These are phyloP conservation scores for Chrysopogon serrulatus DNA, from an alignment of 176 grass and related monocot genomes.

Conservation along the genomic window DNA sequence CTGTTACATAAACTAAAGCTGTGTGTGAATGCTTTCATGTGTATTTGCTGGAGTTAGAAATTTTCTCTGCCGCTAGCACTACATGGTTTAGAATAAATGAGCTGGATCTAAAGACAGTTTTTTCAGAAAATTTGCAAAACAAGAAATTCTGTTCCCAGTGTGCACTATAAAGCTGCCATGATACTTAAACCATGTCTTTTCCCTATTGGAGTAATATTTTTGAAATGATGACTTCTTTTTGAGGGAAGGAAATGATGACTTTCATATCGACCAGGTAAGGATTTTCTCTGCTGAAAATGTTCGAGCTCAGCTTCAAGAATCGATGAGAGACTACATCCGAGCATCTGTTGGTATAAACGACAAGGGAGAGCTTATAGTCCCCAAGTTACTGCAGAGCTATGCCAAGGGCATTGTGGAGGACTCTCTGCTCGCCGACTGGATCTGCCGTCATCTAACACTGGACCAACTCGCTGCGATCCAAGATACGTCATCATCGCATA, in stretches of 20 bases:
- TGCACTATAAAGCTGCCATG: background rate
- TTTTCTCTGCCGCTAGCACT: background rate
- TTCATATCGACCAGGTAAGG: conserved; percentile 57
- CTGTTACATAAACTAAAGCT: background rate
- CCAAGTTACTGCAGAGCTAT: conserved; percentile 74
- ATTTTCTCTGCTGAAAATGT: conserved; percentile 66
- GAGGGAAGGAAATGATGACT: too few species aligned
- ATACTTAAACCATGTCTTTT: background rate
- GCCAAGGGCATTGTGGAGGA: conserved; percentile 84
- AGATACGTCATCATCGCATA: conserved; percentile 49
- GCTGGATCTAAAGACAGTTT: background rate
- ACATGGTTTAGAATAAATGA: background rate
- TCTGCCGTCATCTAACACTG: conserved; percentile 71
- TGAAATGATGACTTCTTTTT: background rate
- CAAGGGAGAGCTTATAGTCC: conserved; percentile 71
- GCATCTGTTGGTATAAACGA: conserved; percentile 79
- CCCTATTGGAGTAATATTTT: background rate
- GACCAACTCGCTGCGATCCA: conserved; percentile 59
- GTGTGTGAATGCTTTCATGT: background rate
- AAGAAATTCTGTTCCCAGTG: background rate
- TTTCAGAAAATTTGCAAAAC: background rate
- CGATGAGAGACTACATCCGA: conserved; percentile 84
- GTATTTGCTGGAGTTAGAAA: background rate
- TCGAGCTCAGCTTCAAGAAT: conserved; percentile 52
- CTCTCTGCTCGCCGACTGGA: conserved; percentile 80